Conservation (phyloP, 2,329 filamentous ascomycete species). For the Penicillium decumbens region DNA sequence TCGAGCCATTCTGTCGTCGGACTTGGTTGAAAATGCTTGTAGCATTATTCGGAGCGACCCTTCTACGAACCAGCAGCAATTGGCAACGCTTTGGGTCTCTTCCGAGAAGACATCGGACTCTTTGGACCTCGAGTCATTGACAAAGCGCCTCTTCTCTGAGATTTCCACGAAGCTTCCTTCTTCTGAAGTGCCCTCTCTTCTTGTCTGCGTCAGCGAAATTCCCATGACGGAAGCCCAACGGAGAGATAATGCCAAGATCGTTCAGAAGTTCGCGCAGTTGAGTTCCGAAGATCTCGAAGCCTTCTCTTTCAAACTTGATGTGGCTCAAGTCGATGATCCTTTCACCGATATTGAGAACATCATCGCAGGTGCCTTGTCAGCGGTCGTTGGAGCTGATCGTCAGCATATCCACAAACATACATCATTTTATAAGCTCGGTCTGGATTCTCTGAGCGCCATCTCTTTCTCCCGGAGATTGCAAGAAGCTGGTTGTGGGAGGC, state of each 20-base stretch:
- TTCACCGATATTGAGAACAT: constrained; percentile 55
- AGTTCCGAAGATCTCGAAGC: constrained; percentile 44
- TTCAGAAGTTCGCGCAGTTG: constrained; percentile 47
- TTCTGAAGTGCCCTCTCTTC: constrained; percentile 74
- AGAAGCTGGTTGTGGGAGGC: constrained; percentile 40
- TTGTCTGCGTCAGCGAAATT: constrained; percentile 65
- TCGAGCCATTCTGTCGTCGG: constrained; percentile 52
- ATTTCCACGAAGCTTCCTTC: constrained; percentile 57
- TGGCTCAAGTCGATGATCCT: constrained; percentile 25
- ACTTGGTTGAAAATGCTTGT: constrained; percentile 56
- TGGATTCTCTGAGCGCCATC: constrained; percentile 82
- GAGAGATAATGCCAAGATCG: constrained; percentile 58
- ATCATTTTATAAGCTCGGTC: constrained; percentile 70
- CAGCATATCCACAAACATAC: constrained; percentile 57
- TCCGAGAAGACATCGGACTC: constrained; percentile 4
- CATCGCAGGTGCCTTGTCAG: constrained; percentile 54
- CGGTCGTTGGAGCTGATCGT: constrained; percentile 46
- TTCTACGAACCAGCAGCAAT: constrained; percentile 44
- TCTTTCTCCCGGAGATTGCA: constrained; percentile 58
- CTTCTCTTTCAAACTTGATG: constrained; percentile 29
- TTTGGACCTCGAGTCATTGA: constrained; percentile 12
- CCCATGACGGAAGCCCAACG: constrained; percentile 74
- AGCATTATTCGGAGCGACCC: constrained; percentile 55
- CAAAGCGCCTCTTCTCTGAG: constrained; percentile 50
- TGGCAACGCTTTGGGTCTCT: constrained; percentile 68